These are phyloP conservation scores for Prinsepia uniflora DNA, from an alignment of 306 rosid genomes.

Conservation along the genomic window DNA sequence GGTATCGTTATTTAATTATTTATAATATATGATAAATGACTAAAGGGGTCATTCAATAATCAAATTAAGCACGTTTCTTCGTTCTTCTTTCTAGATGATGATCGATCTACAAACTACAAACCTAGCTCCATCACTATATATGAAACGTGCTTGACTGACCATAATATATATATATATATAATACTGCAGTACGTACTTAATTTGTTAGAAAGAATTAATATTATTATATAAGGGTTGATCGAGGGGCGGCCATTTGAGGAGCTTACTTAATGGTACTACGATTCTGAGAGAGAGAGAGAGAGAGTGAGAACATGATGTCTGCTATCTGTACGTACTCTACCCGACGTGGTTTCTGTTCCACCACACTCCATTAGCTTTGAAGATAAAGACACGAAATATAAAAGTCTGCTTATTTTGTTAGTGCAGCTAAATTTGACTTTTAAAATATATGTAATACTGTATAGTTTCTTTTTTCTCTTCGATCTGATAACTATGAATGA, in stretches of 20 bases:
- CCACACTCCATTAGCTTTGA: conserved; percentile 13
- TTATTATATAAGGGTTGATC: background rate
- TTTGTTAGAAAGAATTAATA: background rate
- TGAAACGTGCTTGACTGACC: conserved; percentile 61
- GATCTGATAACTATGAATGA: too few relatives aligned
- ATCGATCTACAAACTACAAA: background rate
- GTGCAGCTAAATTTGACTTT: conserved; percentile 31
- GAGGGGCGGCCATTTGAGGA: conserved; percentile 31
- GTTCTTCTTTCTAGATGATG: conserved; percentile 16
- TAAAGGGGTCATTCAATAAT: background rate
- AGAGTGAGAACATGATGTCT: background rate
- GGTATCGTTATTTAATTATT: background rate
- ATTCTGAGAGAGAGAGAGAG: conserved; percentile 1
- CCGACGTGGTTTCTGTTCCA: conserved; percentile 27
- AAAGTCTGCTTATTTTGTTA: conserved; percentile 16
- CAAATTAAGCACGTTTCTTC: too few relatives aligned
- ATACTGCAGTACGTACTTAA: background rate
- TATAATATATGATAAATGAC: background rate
- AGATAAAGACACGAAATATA: background rate
- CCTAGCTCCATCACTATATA: background rate
- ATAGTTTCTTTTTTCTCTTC: too few relatives aligned
- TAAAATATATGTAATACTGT: background rate
- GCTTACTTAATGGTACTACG: conserved; percentile 30
- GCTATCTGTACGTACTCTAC: background rate
- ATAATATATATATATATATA: background rate